phyloP scores from a whole-genome alignment of 2,329 filamentous ascomycete genomes.

The Lachnum nothofagi region DNA sequence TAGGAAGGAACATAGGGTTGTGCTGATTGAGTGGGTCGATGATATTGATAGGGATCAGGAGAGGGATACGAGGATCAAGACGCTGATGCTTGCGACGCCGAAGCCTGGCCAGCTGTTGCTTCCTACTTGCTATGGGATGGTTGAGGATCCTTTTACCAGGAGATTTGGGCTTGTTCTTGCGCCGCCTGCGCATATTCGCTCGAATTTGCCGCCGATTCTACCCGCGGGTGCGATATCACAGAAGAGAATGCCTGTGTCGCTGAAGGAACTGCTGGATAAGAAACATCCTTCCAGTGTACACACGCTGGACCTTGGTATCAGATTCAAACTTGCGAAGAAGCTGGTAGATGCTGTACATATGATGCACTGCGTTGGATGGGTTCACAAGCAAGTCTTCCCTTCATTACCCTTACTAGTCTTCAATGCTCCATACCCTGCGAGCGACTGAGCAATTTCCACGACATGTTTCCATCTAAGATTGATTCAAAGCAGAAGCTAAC shows the following conservation, averaged over 20 bases:
- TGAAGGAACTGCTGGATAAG: conserved; percentile 23
- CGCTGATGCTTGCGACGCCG: conserved; percentile 25
- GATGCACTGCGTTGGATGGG: conserved; percentile 35
- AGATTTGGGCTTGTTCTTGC: conserved; percentile 25
- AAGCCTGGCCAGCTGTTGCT: conserved; percentile 23
- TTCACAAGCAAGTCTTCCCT: conserved; percentile 42
- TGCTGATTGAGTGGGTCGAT: conserved; percentile 26
- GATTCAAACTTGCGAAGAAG: conserved; percentile 40
- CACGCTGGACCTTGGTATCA: conserved; percentile 39
- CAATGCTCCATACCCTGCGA: too few relatives aligned
- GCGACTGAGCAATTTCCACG: too few relatives aligned
- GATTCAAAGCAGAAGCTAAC: too few relatives aligned
- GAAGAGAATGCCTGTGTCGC: conserved; percentile 25
- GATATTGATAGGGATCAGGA: conserved; percentile 21
- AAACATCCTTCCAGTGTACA: conserved; percentile 19
- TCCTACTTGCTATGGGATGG: conserved; percentile 28
- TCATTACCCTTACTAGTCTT: too few relatives aligned
- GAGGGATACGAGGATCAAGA: conserved; percentile 23
- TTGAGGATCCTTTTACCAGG: conserved; percentile 20
- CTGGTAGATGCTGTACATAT: conserved; percentile 44
- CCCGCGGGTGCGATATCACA: conserved; percentile 25
- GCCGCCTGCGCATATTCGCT: conserved; percentile 25
- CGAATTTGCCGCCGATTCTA: conserved; percentile 21
- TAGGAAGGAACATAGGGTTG: conserved; percentile 26
- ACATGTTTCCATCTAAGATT: too few relatives aligned